Evolutionary conservation across 768 basidiomycete genomes (phyloP).

Genomic region (Mycena polygramma): DNA sequence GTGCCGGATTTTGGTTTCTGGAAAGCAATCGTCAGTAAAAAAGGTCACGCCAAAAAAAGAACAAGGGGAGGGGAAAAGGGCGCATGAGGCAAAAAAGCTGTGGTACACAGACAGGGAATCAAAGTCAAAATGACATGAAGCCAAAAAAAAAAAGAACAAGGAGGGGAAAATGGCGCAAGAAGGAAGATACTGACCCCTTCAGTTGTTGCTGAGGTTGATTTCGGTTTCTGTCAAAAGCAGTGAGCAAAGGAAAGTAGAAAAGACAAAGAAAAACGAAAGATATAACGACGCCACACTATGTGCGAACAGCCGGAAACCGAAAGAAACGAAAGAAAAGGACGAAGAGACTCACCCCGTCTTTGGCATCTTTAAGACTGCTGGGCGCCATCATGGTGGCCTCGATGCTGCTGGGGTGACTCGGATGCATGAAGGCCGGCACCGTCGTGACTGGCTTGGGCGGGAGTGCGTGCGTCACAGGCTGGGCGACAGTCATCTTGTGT

Average conservation of each 20-base stretch:
- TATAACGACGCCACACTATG: conserved; percentile 9
- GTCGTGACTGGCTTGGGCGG: conserved; percentile 34
- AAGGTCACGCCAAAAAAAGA: too few species aligned
- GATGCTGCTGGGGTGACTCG: conserved; percentile 28
- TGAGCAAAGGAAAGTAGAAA: neutral
- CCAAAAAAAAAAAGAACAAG: neutral
- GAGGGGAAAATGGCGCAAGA: neutral
- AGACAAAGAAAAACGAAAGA: neutral
- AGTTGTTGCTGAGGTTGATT: conserved; percentile 9
- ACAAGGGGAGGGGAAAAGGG: neutral
- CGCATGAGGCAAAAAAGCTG: too few species aligned
- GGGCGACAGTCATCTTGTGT: conserved; percentile 25
- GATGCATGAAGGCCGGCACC: conserved; percentile 25
- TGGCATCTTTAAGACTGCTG: conserved; percentile 31
- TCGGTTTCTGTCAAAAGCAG: conserved; percentile 23
- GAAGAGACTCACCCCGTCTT: conserved; percentile 25
- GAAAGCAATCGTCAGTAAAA: conserved; percentile 1
- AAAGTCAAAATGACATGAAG: neutral
- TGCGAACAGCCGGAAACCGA: neutral
- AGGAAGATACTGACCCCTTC: conserved; percentile 22
- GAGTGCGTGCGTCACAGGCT: conserved; percentile 34
- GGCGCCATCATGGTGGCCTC: conserved; percentile 37
- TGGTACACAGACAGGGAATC: too few species aligned
- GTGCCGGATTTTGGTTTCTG: conserved; percentile 35
- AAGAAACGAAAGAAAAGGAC: neutral